Evolutionary conservation across 83 land plant genomes (phyloP).

Genomic region (Diphasiastrum complanatum): DNA sequence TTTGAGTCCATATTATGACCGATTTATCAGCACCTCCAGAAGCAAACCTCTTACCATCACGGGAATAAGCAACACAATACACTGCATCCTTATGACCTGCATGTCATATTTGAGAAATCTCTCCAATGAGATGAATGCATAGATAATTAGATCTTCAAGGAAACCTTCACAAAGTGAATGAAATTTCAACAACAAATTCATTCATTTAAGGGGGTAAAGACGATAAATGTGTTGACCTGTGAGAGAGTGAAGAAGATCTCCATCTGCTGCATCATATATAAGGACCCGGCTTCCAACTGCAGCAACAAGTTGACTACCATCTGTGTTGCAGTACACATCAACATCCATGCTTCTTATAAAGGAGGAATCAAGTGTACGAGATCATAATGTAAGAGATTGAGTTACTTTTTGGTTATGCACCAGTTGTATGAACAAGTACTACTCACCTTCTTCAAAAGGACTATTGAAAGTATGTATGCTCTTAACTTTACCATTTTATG

Average conservation of each 20-base stretch:
- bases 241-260: conserved; percentile 37
- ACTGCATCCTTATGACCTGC: conserved; percentile 36
- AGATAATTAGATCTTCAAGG: no score
- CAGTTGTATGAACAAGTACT: no score
- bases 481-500: no score
- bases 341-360: background rate
- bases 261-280: conserved; percentile 34
- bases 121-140: no score
- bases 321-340: conserved; percentile 5
- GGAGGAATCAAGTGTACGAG: background rate
- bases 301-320: conserved; percentile 36
- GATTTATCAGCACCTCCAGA: conserved; percentile 42
- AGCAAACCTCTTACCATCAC: conserved; percentile 42
- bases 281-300: conserved; percentile 37
- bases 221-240: conserved; percentile 23
- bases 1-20: conserved; percentile 38
- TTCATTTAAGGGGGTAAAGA: background rate
- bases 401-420: background rate
- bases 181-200: background rate
- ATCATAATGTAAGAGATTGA: background rate
- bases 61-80: conserved; percentile 37
- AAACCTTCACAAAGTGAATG: background rate
- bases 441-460: no score
- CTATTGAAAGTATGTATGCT: no score
- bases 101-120: no score